Evolutionary conservation across 169 alveolate genomes (phyloP).

Genomic region (Eimeria acervulina): DNA sequence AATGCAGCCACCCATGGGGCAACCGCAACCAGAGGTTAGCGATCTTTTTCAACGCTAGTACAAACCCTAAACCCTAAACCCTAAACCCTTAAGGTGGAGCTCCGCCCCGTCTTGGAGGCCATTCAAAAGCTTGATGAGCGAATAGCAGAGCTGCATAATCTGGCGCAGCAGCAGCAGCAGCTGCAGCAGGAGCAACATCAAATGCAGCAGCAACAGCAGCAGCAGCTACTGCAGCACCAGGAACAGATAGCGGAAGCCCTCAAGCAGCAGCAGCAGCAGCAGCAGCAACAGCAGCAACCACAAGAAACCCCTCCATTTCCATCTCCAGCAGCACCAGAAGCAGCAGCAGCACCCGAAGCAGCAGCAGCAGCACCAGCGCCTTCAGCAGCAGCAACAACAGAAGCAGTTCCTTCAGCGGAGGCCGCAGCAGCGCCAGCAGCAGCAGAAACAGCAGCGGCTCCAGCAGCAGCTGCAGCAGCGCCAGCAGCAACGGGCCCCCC

Average conservation of each 20-base stretch:
- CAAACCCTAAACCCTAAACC: slow-evolving; percentile 29
- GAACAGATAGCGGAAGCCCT: too few relatives aligned
- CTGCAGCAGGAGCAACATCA: too few relatives aligned
- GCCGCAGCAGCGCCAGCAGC: slow-evolving; percentile 5
- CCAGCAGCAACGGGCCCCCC: not conserved
- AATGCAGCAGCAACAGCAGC: too few relatives aligned
- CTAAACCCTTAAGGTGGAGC: not conserved
- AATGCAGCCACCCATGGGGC: not conserved
- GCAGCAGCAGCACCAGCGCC: too few relatives aligned
- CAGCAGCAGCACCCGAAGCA: too few relatives aligned
- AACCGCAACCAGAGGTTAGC: not conserved
- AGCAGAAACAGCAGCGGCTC: not conserved
- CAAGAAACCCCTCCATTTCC: too few relatives aligned
- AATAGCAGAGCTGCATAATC: not conserved
- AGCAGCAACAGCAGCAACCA: too few relatives aligned
- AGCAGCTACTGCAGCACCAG: too few relatives aligned
- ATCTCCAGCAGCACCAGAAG: too few relatives aligned
- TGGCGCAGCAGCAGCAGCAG: too few relatives aligned
- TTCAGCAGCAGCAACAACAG: slow-evolving; percentile 55
- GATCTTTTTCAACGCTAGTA: not conserved
- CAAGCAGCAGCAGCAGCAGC: too few relatives aligned
- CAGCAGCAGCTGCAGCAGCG: too few relatives aligned
- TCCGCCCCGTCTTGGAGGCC: slow-evolving; percentile 25
- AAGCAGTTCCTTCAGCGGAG: slow-evolving; percentile 2
- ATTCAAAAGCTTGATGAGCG: not conserved